Evolutionary conservation across 139 green algal species (phyloP), one percentile per base, ranked within the genome.

Genomic region (Chlamydomonas incerta): DNA sequence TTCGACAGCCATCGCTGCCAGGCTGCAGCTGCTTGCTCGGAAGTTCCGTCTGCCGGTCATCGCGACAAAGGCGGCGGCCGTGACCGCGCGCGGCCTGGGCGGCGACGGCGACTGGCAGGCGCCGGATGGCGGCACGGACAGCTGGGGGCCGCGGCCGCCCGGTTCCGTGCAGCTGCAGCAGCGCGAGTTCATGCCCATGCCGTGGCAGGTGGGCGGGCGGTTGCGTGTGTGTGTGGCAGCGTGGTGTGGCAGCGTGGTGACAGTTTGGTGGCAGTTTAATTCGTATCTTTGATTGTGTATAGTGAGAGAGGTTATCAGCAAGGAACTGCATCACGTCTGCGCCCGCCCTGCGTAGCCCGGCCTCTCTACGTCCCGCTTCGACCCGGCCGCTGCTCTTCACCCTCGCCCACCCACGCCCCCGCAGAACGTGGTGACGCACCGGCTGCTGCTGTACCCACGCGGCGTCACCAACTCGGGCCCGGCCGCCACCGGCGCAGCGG

Each of bases 131-230:
- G 21, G 55, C 28, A 34, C 58, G 24, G 74, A 58, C 58, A 58
- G 58, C 24, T 62, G 62, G 10, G 77, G 24, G 26, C 18, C 55
- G 33, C 35, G 20, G 23, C 63, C 35, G 47, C n/a, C 37, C n/a
- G 46, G n/a, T 1, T 18, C 24, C 41, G 46, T 84, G 76, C 62
- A 46, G 76, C 77, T 84, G 77, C 46, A 66, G 41, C 77, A 84
- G 41, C 65, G 77, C 28, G 77, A 84, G 77, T 84, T 67, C 62
- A 84, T 84, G 77, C 77, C 77, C 77, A 84, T 74, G 65, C 41
- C 63, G 6, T 84, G 77, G 77, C 77, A 84, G 77, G 77, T 84
- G 65, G 31, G 70, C 8, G 33, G 20, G 58, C 8, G 8, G 20
- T 14, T 11, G 58, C 58, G 20, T 6, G 20, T 14, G 58, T 14